These are phyloP conservation scores for Oryza meridionalis DNA, from an alignment of 176 grass and related monocot genomes.

Conservation along the genomic window DNA sequence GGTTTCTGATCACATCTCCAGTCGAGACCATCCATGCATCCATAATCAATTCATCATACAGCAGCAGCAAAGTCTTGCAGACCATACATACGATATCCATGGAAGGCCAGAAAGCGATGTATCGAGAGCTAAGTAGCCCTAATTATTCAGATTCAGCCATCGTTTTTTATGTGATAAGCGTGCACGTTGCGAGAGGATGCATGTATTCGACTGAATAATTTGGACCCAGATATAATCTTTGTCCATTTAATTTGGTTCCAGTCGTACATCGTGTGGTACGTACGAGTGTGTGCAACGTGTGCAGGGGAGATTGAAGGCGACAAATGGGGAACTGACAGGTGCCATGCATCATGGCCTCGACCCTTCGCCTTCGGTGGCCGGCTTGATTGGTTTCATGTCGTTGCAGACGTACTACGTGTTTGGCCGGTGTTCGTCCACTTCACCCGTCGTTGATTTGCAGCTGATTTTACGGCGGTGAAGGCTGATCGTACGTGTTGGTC, in stretches of 20 bases:
- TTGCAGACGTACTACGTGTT: conserved; percentile 50
- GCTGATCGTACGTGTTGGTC: too few relatives aligned
- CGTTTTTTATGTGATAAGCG: too few relatives aligned
- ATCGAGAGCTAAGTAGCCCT: too few relatives aligned
- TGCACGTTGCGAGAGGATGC: too few relatives aligned
- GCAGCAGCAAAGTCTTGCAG: background rate
- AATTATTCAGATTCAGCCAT: background rate
- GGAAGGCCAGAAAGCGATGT: background rate
- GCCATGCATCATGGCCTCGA: background rate
- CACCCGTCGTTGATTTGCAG: too few relatives aligned
- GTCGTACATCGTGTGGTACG: background rate
- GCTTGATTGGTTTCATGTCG: conserved; percentile 32
- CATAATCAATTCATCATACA: too few relatives aligned
- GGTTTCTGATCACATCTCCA: background rate
- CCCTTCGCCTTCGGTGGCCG: background rate
- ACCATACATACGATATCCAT: background rate
- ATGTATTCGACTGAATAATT: too few relatives aligned
- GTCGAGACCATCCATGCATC: background rate
- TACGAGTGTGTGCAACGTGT: background rate
- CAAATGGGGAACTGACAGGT: background rate
- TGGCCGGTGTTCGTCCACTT: background rate
- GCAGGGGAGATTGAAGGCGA: background rate
- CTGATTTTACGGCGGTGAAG: too few relatives aligned
- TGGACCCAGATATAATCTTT: background rate
- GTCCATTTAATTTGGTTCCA: too few relatives aligned